phyloP scores from a whole-genome alignment of 1,139 yeast species.

The Sugiyamaella japonica region DNA sequence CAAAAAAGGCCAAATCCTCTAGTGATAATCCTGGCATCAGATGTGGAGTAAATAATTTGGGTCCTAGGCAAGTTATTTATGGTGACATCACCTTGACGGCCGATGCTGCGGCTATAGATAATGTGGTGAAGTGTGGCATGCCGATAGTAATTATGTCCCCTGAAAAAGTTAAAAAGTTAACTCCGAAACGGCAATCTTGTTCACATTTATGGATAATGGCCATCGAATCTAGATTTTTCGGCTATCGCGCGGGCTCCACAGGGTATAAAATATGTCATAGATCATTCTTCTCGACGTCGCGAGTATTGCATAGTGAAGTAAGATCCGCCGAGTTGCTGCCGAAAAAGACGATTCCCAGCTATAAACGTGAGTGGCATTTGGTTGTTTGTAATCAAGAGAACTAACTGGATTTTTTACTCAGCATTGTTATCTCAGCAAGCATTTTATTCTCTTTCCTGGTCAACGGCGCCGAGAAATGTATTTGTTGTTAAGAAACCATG shows the following conservation, averaged over 20 bases:
- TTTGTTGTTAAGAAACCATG: slow-evolving; percentile 84
- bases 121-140: not conserved
- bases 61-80: not conserved
- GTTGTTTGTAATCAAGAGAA: not conserved
- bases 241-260: not conserved
- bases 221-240: not conserved
- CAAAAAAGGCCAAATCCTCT: slow-evolving; percentile 25
- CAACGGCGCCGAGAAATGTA: slow-evolving; percentile 57
- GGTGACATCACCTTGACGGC: not conserved
- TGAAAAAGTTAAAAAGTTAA: slow-evolving; percentile 8
- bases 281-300: slow-evolving; percentile 5
- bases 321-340: slow-evolving; percentile 21
- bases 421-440: slow-evolving; percentile 18
- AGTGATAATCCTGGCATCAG: slow-evolving; percentile 21
- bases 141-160: not conserved
- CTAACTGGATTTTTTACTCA: slow-evolving; percentile 1
- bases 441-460: slow-evolving; percentile 35
- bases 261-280: not conserved
- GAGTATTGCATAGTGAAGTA: not conserved
- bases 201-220: not conserved
- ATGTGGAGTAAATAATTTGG: not conserved
- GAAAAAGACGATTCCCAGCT: slow-evolving; percentile 22
- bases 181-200: not conserved
- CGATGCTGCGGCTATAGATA: not conserved
- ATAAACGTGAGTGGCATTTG: slow-evolving; percentile 14